Evolutionary conservation across 805 yeast genomes (phyloP), one percentile per base, ranked within the genome.

Genomic region (Lipomyces spencermartinsiae): DNA sequence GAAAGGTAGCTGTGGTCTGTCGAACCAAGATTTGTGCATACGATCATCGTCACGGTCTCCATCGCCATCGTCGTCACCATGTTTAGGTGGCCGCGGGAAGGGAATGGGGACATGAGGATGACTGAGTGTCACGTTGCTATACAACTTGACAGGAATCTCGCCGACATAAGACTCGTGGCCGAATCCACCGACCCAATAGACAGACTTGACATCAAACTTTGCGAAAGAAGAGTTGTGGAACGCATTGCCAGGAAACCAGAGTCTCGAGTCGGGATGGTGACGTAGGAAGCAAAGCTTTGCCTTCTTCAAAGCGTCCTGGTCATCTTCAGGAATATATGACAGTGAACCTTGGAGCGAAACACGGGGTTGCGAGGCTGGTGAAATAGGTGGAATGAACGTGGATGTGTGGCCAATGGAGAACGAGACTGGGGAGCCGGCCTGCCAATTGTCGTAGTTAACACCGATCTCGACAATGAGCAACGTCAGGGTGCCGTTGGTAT

Each of bases 101-200:
- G 56, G 31, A 14, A 25, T 4, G 31, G 10, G 10, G 16, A 29
- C 10, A 51, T 16, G 22, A 14, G 35, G 54, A 12, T 37, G 53
- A 31, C 51, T n/a, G 55, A 70, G 61, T 31, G 73, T 59, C 25
- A 67, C 83, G 29, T 77, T 73, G 67, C 83, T 82, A 75, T 90
- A 90, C 64, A 82, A 74, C 4, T 86, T 89, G 19, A 83, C 79
- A 58, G 88, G 85, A 65, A 91, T 83, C 49, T 83, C 80, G 16
- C 97, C 97, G 72, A 91, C 90, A 77, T 84, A 91, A 29, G 94
- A 91, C 64, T 86, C 82, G 74, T 89, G 91, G 57, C 96, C 96
- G 76, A 90, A 90, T 0, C 96, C 96, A 43, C 97, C 97, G 56
- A 91, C 81, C 74, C 89, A 83, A 79, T 88, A 89, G 37, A 89